Conservation (phyloP, 768 basidiomycete species). For the Phallus indusiatus region DNA sequence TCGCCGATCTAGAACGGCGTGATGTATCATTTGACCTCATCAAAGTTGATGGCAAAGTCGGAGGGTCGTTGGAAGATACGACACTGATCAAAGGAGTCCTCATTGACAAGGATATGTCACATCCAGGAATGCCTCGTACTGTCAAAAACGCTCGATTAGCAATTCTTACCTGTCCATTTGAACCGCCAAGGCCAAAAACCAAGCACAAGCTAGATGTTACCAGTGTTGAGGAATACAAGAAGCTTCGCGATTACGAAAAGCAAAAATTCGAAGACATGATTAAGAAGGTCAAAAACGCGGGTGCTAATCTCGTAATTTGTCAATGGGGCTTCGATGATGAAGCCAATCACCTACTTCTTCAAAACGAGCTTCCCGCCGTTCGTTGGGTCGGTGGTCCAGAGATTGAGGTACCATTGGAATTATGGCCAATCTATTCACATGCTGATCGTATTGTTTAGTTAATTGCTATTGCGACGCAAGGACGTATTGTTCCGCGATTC, state of each 20-base stretch:
- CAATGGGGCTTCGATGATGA: slow-evolving; percentile 99
- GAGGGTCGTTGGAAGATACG: slow-evolving; percentile 92
- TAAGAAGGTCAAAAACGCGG: slow-evolving; percentile 88
- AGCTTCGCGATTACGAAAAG: slow-evolving; percentile 89
- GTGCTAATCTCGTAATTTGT: slow-evolving; percentile 97
- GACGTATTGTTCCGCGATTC: slow-evolving; percentile 95
- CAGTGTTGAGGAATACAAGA: slow-evolving; percentile 92
- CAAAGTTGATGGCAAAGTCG: slow-evolving; percentile 98
- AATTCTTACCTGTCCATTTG: slow-evolving; percentile 97
- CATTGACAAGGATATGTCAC: slow-evolving; percentile 99
- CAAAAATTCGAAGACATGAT: slow-evolving; percentile 98
- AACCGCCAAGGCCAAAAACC: slow-evolving; percentile 97
- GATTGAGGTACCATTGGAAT: slow-evolving; percentile 63
- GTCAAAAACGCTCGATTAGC: slow-evolving; percentile 88
- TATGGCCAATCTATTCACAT: background rate
- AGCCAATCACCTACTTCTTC: slow-evolving; percentile 96
- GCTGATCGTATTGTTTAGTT: background rate
- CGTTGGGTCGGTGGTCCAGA: slow-evolving; percentile 99
- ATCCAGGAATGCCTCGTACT: slow-evolving; percentile 90
- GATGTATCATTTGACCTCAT: slow-evolving; percentile 98
- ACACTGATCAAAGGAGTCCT: slow-evolving; percentile 94
- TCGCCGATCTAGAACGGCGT: slow-evolving; percentile 88
- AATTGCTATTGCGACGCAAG: slow-evolving; percentile 97
- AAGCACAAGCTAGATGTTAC: slow-evolving; percentile 99
- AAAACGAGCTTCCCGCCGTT: slow-evolving; percentile 94